A percentile compares a stretch with the other conserved stretches of the same genome.
phyloP scores from a whole-genome alignment of 2,329 filamentous ascomycete species.

The Pseudocercospora vitis region DNA sequence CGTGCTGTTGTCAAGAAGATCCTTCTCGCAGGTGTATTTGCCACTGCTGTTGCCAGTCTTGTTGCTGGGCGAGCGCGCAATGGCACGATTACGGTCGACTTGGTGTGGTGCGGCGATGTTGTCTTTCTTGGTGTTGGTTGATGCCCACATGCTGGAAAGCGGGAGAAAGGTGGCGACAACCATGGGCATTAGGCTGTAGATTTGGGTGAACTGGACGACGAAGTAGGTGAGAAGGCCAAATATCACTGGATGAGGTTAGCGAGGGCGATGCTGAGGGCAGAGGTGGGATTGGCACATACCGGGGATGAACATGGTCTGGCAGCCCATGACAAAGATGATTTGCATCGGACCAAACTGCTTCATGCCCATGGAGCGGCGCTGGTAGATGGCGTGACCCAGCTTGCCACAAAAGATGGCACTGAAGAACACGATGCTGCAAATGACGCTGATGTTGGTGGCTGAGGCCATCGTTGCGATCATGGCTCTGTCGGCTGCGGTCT shows the following conservation, averaged over 20 bases:
- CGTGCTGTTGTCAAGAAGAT: constrained; percentile 26
- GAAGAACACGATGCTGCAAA: constrained; percentile 62
- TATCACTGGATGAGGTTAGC: constrained; percentile 50
- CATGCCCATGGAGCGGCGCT: constrained; percentile 58
- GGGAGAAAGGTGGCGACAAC: constrained; percentile 64
- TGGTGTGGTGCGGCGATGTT: constrained; percentile 30
- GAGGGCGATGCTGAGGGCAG: constrained; percentile 7
- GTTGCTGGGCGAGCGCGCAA: constrained; percentile 16
- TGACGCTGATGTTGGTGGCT: constrained; percentile 52
- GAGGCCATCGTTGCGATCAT: constrained; percentile 44
- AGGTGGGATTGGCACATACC: constrained; percentile 47
- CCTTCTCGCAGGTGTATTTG: constrained; percentile 25
- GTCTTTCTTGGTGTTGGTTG: constrained; percentile 37
- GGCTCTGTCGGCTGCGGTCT: constrained; percentile 17
- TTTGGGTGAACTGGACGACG: constrained; percentile 49
- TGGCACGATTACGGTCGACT: constrained; percentile 18
- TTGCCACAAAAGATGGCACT: constrained; percentile 63
- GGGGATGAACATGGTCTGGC: constrained; percentile 65
- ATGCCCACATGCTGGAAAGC: constrained; percentile 66
- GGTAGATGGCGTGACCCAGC: constrained; percentile 57
- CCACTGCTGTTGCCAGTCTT: constrained; percentile 18
- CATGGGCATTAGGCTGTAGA: constrained; percentile 57
- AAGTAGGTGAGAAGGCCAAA: constrained; percentile 61
- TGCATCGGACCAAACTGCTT: constrained; percentile 64
- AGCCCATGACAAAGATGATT: constrained; percentile 66